Conservation (phyloP, 306 rosid species). For the Comarum palustre region DNA sequence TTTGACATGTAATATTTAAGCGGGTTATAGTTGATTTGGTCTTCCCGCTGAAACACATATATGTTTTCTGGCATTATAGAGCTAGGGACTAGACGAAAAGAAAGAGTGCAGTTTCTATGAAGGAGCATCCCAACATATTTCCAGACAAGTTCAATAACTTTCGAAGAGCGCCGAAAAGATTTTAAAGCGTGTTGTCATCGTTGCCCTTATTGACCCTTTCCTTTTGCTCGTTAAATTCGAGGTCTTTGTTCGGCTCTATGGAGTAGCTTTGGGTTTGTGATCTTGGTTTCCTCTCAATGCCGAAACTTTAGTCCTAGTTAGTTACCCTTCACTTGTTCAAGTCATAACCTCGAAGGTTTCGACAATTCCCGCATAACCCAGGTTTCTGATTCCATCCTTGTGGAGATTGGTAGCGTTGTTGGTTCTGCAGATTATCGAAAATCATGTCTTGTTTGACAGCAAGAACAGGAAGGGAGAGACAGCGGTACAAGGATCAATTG, state of each 20-base stretch:
- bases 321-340: neutral
- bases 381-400: neutral
- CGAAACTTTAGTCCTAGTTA: neutral
- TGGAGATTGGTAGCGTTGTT: neutral
- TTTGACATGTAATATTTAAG: constrained; percentile 8
- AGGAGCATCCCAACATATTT: constrained; percentile 4
- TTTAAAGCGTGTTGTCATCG: constrained; percentile 15
- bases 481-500: constrained; percentile 30
- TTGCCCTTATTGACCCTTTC: constrained; percentile 23
- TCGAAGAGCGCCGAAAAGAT: constrained; percentile 9
- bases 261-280: neutral
- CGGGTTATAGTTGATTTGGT: constrained; percentile 20
- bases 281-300: neutral
- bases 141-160: constrained; percentile 8
- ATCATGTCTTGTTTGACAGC: constrained; percentile 27
- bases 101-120: constrained; percentile 23
- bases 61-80: neutral
- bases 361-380: neutral
- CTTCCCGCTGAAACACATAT: constrained; percentile 17
- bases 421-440: neutral
- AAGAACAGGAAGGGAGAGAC: constrained; percentile 33
- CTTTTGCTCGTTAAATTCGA: neutral
- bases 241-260: neutral
- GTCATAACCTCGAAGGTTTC: neutral
- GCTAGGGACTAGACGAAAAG: neutral